phyloP scores from a whole-genome alignment of 1,139 yeast species.

The Pichiaceae sp. region DNA sequence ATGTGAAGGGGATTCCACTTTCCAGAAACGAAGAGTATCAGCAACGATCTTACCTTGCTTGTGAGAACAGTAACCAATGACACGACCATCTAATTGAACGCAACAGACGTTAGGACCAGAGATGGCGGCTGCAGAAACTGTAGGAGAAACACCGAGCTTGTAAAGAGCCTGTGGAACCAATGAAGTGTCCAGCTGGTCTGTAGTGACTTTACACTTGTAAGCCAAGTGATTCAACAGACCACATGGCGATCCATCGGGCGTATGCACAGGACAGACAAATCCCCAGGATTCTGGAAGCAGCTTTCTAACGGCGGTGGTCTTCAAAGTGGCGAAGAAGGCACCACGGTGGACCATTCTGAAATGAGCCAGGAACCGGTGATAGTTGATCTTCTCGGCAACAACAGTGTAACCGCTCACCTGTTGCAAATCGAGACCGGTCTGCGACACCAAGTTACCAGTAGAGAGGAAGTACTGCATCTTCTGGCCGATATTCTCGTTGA shows the following conservation, averaged over 20 bases:
- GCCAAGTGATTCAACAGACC: slow-evolving; percentile 95
- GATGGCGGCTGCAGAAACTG: slow-evolving; percentile 50
- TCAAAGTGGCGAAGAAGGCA: slow-evolving; percentile 95
- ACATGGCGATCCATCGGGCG: slow-evolving; percentile 99
- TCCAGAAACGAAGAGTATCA: slow-evolving; percentile 88
- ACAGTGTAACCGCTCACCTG: slow-evolving; percentile 98
- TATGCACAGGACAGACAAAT: slow-evolving; percentile 96
- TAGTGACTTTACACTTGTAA: slow-evolving; percentile 85
- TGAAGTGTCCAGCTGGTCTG: slow-evolving; percentile 68
- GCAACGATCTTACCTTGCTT: slow-evolving; percentile 81
- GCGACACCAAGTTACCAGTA: slow-evolving; percentile 95
- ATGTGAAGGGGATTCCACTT: slow-evolving; percentile 63
- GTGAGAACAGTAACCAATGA: slow-evolving; percentile 93
- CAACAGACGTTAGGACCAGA: slow-evolving; percentile 87
- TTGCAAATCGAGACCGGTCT: slow-evolving; percentile 94
- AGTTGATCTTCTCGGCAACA: slow-evolving; percentile 96
- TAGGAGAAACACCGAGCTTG: slow-evolving; percentile 74
- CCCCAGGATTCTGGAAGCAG: slow-evolving; percentile 98
- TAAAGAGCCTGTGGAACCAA: slow-evolving; percentile 58
- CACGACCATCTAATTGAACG: slow-evolving; percentile 87
- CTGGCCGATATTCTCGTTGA: slow-evolving; percentile 90
- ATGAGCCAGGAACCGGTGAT: slow-evolving; percentile 93
- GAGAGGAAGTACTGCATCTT: slow-evolving; percentile 90
- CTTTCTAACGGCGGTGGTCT: slow-evolving; percentile 95
- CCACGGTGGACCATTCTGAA: slow-evolving; percentile 99